phyloP scores from a whole-genome alignment of 192 early-diverging fungal genomes.

The Coemansia sp. region DNA sequence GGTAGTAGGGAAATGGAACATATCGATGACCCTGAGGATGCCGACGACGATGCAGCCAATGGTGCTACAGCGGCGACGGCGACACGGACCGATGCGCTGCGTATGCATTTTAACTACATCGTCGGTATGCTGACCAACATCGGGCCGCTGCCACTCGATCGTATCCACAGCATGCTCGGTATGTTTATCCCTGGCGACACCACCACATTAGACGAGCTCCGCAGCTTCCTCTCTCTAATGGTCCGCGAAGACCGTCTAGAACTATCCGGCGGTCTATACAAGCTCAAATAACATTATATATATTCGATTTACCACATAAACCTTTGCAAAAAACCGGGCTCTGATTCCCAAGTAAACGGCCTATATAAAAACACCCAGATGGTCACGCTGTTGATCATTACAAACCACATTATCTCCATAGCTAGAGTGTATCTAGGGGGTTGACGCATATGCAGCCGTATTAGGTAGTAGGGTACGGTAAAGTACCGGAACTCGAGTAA shows the following conservation, averaged over 20 bases:
- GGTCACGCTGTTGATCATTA: slow-evolving; percentile 65
- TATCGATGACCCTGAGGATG: neutral
- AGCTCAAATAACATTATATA: neutral
- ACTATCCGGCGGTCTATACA: slow-evolving; percentile 48
- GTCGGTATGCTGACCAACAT: slow-evolving; percentile 62
- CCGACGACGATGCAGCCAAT: neutral
- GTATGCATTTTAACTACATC: slow-evolving; percentile 57
- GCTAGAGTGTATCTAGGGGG: slow-evolving; percentile 42
- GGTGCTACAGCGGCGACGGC: slow-evolving; percentile 3
- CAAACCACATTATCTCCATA: slow-evolving; percentile 58
- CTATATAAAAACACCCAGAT: slow-evolving; percentile 73
- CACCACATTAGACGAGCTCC: slow-evolving; percentile 41
- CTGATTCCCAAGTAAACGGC: slow-evolving; percentile 77
- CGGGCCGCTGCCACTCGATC: slow-evolving; percentile 57
- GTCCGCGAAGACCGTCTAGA: slow-evolving; percentile 56
- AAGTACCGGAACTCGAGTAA: slow-evolving; percentile 96
- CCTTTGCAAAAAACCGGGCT: slow-evolving; percentile 69
- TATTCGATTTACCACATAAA: slow-evolving; percentile 85
- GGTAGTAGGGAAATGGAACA: no score
- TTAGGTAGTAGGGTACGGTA: slow-evolving; percentile 81
- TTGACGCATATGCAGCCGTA: slow-evolving; percentile 48
- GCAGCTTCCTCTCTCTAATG: slow-evolving; percentile 53
- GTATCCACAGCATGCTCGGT: slow-evolving; percentile 57
- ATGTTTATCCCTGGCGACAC: slow-evolving; percentile 57
- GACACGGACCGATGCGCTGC: slow-evolving; percentile 42